Evolutionary conservation across 768 basidiomycete genomes (phyloP), one percentile per base, ranked within the genome.

Genomic region (Tylopilus intermedius): DNA sequence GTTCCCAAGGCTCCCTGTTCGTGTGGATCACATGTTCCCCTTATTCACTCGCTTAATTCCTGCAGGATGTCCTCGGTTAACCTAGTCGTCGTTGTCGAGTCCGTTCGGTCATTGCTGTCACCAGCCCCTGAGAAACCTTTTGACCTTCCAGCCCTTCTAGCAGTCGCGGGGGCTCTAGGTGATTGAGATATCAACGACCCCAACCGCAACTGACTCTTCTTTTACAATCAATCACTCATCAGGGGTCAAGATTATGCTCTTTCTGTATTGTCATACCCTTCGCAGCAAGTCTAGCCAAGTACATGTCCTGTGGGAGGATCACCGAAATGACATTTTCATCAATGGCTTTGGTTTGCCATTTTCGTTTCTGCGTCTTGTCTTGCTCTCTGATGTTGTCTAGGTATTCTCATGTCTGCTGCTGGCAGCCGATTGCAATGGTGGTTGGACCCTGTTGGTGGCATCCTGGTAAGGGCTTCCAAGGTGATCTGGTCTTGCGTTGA

Each of bases 261-360:
- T 98, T 72, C 35, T 93, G 4, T 96, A 93, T 71, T 94, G 94
- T 68, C 81, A 74, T 62, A 78, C 89, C 3, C 77, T 95, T 42
- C 83, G 90, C 27, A 79, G 77, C 30, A 82, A 80, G 57, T 93
- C 89, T 6, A 94, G 90, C 61, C 96, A 99, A 70, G 95, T 99
- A 2, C 81, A 82, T 43, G 82, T 96, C n/a, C 79, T 96, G 27
- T 97, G 92, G 93, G 90, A 96, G 68, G 95, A 98, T 65, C 94
- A 97, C 58, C 77, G 94, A 59, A 97, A 94, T 62, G 95, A 95
- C 62, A 66, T 93, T n/a, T 89, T 82, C 65, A 83, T 92, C 65
- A 93, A 93, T 62, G 73, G 79, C 24, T 87, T 89, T 55, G 86
- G 86, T 86, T 55, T 32, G 76, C 50, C 3, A 27, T 14, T 27